Conservation (phyloP, 345 rosid genomes). For the Lepidium sativum region DNA sequence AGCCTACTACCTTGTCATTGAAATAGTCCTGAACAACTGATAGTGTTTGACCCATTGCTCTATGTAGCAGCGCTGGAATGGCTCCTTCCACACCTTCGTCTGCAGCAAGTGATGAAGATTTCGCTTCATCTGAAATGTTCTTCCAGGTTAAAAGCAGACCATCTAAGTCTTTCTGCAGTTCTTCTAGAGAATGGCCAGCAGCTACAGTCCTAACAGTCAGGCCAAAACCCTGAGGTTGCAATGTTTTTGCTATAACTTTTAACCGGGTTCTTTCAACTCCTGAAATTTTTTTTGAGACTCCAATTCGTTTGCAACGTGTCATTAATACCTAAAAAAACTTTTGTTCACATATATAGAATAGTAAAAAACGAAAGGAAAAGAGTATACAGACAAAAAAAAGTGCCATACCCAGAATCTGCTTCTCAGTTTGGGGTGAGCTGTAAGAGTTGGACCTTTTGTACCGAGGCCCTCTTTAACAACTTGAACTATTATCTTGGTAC, state of each 20-base stretch:
- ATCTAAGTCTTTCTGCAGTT: constrained; percentile 81
- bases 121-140: constrained; percentile 74
- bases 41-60: constrained; percentile 97
- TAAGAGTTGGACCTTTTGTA: constrained; percentile 81
- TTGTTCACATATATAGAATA: constrained; percentile 13
- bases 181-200: constrained; percentile 78
- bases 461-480: constrained; percentile 98
- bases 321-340: constrained; percentile 49
- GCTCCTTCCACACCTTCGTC: constrained; percentile 96
- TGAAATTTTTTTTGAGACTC: constrained; percentile 72
- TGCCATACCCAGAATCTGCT: constrained; percentile 91
- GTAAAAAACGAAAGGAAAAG: constrained; percentile 9
- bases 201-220: constrained; percentile 91
- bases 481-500: constrained; percentile 92
- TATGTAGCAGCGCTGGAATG: constrained; percentile 72
- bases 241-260: constrained; percentile 80
- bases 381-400: neutral
- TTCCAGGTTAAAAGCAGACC: constrained; percentile 88
- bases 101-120: constrained; percentile 90
- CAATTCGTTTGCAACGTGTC: constrained; percentile 53
- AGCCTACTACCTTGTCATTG: constrained; percentile 51
- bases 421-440: constrained; percentile 83
- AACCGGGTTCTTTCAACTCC: constrained; percentile 84
- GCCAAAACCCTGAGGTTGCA: constrained; percentile 91
- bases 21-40: constrained; percentile 96